Evolutionary conservation across 257 asterid genomes (phyloP).

Genomic region (Ilex asprella): DNA sequence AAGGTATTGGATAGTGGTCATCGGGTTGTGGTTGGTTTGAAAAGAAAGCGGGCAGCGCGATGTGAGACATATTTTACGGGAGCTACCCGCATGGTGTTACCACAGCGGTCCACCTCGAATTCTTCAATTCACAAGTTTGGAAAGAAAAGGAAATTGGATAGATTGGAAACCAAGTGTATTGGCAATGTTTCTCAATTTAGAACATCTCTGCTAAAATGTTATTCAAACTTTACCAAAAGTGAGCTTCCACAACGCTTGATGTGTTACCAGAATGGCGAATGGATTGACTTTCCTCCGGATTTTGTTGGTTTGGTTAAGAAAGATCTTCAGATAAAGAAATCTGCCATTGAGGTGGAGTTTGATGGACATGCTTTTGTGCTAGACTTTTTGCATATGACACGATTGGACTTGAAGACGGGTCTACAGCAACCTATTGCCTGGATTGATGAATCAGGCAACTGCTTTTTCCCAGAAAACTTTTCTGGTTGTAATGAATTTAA

Average conservation of each 20-base stretch:
- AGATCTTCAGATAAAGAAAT: constrained; percentile 46
- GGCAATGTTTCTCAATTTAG: constrained; percentile 24
- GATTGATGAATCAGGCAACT: constrained; percentile 74
- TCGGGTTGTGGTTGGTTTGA: constrained; percentile 38
- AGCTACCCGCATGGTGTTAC: constrained; percentile 29
- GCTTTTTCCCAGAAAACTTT: constrained; percentile 71
- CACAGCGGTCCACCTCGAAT: constrained; percentile 27
- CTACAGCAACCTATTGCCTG: constrained; percentile 64
- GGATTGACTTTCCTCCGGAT: constrained; percentile 71
- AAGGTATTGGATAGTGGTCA: constrained; percentile 73
- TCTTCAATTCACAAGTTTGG: constrained; percentile 25
- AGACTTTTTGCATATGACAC: constrained; percentile 70
- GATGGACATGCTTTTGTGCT: constrained; percentile 37
- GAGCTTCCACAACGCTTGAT: constrained; percentile 60
- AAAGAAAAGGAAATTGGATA: constrained; percentile 57
- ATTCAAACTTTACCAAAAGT: constrained; percentile 54
- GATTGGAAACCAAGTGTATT: constrained; percentile 16
- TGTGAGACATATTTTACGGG: constrained; percentile 31
- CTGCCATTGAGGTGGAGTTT: constrained; percentile 49
- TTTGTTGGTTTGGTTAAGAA: constrained; percentile 45
- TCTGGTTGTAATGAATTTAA: constrained; percentile 27
- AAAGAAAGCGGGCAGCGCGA: constrained; percentile 50
- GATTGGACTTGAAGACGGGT: constrained; percentile 61
- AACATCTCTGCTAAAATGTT: constrained; percentile 33
- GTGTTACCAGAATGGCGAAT: constrained; percentile 56